Evolutionary conservation across 257 asterid genomes (phyloP).

Genomic region (Handroanthus guayacan): DNA sequence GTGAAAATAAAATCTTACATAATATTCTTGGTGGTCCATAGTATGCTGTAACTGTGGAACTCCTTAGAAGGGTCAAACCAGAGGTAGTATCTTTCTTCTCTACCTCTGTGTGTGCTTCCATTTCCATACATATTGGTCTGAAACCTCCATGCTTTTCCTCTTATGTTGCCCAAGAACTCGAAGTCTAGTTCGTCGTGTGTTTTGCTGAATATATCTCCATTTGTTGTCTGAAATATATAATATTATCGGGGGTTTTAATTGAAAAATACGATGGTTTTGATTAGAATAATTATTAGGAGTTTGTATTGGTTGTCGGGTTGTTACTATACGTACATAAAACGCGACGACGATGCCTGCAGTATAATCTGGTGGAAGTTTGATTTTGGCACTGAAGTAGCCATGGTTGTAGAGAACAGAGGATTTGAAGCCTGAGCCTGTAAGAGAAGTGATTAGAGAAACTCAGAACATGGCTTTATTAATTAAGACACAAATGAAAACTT

Average conservation of each 20-base stretch:
- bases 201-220: conserved; percentile 67
- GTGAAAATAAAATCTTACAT: conserved; percentile 55
- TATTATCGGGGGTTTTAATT: not conserved
- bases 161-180: conserved; percentile 87
- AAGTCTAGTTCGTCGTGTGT: conserved; percentile 90
- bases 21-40: conserved; percentile 83
- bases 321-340: conserved; percentile 63
- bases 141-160: conserved; percentile 91
- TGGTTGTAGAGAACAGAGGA: conserved; percentile 85
- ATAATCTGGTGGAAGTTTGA: conserved; percentile 85
- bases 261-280: not conserved
- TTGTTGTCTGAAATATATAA: conserved; percentile 64
- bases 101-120: conserved; percentile 88
- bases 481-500: not conserved
- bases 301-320: not conserved
- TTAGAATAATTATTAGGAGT: not conserved
- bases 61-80: conserved; percentile 90
- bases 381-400: conserved; percentile 91
- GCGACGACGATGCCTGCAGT: conserved; percentile 96
- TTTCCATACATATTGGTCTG: conserved; percentile 96
- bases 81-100: conserved; percentile 87
- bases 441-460: not conserved
- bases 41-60: conserved; percentile 74
- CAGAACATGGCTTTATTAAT: too few relatives aligned
- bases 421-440: conserved; percentile 86